Evolutionary conservation across 2,329 filamentous ascomycete species (phyloP), one percentile per base, ranked within the genome.

Genomic region (Cercospora janseana): DNA sequence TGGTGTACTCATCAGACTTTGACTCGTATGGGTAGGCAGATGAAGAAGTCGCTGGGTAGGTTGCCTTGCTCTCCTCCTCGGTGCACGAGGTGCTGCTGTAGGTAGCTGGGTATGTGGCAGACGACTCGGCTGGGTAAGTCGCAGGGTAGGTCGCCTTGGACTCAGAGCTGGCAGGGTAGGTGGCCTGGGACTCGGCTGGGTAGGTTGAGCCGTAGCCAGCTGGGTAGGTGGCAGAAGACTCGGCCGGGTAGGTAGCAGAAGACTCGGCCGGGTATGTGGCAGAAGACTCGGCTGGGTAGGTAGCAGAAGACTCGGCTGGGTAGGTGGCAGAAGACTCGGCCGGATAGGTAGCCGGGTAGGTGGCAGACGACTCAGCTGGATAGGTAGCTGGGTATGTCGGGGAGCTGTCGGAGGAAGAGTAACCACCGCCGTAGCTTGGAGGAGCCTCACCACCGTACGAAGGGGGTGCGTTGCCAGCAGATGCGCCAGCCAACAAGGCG

Each of bases 401-500:
- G 13, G 35, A 20, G 12, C 35, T 38, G n/a, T 23, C 20, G 35
- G 20, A 24, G 35, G n/a, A n/a, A n/a, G n/a, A n/a, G 20, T 40
- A 20, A 15, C 21, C 35, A 24, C 35, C 35, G 12, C 35, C 34
- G 34, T 38, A 38, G 34, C 34, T 38, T 38, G 34, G 34, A 7
- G 34, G 34, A 21, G 34, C n/a, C 24, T 50, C 41, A 48, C 46
- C 46, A 28, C 46, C 51, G 42, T 53, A 56, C 9, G 28, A 46
- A 13, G 49, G 40, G 26, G 58, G 58, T n/a, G 34, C 51, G 12
- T 37, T 26, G 29, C 48, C 51, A 37, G 62, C 64, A 28, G 54
- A 55, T 41, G 58, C 61, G 49, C 56, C 59, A 28, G 59, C 59
- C 48, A 57, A 61, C 31, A 66, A 52, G 53, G 56, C 61, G 46